Percentiles rank a stretch among this genome's conserved stretches.
Evolutionary conservation across 352 stramenopile species (phyloP).

Genomic region (Globisporangium mamillatum): DNA sequence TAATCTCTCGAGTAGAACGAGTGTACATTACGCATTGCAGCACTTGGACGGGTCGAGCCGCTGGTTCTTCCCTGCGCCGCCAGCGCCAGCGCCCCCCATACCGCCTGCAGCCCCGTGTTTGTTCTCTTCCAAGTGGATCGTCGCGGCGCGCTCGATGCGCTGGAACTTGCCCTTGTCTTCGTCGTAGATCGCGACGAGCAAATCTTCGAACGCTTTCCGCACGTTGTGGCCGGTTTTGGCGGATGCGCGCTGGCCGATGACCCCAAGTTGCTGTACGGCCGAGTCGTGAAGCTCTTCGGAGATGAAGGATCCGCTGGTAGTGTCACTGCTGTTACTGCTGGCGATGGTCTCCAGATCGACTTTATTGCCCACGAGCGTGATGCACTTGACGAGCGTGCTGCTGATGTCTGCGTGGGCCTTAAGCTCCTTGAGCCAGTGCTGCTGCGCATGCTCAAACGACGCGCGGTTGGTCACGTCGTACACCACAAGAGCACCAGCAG

Average conservation of each 20-base stretch:
- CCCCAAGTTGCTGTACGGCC: slow-evolving; percentile 31
- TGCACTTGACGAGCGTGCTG: slow-evolving; percentile 60
- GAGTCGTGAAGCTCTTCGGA: slow-evolving; percentile 36
- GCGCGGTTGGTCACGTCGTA: slow-evolving; percentile 70
- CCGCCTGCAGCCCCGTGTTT: slow-evolving; percentile 3
- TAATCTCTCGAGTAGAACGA: neutral
- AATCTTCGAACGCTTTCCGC: slow-evolving; percentile 61
- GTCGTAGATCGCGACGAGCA: slow-evolving; percentile 72
- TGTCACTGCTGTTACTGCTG: neutral
- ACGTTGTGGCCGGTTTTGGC: slow-evolving; percentile 72
- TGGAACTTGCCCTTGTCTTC: slow-evolving; percentile 46
- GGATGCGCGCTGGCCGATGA: slow-evolving; percentile 59
- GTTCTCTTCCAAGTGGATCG: slow-evolving; percentile 37
- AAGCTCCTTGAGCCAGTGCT: slow-evolving; percentile 75
- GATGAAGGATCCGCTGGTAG: slow-evolving; percentile 24
- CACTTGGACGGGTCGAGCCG: slow-evolving; percentile 15
- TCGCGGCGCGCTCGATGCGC: slow-evolving; percentile 31
- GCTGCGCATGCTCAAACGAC: slow-evolving; percentile 69
- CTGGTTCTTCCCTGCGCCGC: slow-evolving; percentile 3
- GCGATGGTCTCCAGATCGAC: slow-evolving; percentile 44
- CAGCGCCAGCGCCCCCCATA: neutral
- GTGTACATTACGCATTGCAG: slow-evolving; percentile 8
- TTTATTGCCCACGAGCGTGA: slow-evolving; percentile 83
- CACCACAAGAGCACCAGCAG: slow-evolving; percentile 65
- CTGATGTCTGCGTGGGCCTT: slow-evolving; percentile 57